Percentiles rank a stretch among this genome's conserved stretches.
phyloP scores from a whole-genome alignment of 2,329 filamentous ascomycete species.

The Aspergillus sp. region DNA sequence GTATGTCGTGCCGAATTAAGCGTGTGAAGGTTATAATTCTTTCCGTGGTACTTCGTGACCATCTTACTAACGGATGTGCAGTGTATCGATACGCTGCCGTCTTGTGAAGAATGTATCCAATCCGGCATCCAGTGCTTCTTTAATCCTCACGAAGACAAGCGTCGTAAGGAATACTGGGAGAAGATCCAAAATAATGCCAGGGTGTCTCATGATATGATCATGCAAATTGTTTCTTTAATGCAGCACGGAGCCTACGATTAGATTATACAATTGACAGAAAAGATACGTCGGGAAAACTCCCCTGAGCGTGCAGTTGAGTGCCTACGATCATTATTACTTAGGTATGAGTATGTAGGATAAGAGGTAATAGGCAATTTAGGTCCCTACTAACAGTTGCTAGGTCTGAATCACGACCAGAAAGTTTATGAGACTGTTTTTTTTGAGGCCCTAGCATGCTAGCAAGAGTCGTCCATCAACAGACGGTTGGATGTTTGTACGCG shows the following conservation, averaged over 20 bases:
- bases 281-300: neutral
- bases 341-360: too few relatives aligned
- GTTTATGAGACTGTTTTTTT: too few relatives aligned
- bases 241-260: too few relatives aligned
- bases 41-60: neutral
- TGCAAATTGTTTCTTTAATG: neutral
- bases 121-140: neutral
- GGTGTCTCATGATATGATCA: neutral
- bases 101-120: neutral
- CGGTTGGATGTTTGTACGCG: too few relatives aligned
- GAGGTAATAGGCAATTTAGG: neutral
- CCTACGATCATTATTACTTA: too few relatives aligned
- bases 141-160: neutral
- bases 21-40: neutral
- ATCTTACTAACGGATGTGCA: neutral
- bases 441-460: too few relatives aligned
- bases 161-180: neutral
- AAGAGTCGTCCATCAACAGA: too few relatives aligned
- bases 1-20: neutral
- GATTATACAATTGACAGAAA: neutral
- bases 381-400: neutral
- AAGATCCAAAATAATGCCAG: neutral
- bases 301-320: neutral
- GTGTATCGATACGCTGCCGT: neutral
- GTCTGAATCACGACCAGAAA: neutral